Percentiles rank a stretch among this genome's conserved stretches.
phyloP scores from a whole-genome alignment of 495 filamentous ascomycete species.

The Aspergillus homomorphus region DNA sequence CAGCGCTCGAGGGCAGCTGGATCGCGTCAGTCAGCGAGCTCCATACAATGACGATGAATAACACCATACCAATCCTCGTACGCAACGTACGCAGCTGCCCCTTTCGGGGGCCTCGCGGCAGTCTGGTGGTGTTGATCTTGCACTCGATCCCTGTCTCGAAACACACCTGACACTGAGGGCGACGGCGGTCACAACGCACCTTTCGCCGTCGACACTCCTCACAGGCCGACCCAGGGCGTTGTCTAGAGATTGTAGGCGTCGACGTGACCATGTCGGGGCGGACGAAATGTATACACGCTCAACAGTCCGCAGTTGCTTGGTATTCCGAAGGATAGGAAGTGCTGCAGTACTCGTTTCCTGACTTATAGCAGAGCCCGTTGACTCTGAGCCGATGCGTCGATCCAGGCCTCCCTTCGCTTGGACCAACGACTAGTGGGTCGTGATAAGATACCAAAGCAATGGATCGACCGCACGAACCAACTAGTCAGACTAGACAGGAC shows the following conservation, averaged over 20 bases:
- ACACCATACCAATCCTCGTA: slow-evolving; percentile 42
- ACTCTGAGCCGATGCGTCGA: neutral
- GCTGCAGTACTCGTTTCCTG: neutral
- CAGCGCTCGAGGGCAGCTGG: slow-evolving; percentile 26
- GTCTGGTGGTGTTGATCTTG: slow-evolving; percentile 44
- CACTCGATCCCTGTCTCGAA: slow-evolving; percentile 47
- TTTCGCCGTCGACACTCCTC: slow-evolving; percentile 46
- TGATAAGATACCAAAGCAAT: slow-evolving; percentile 5
- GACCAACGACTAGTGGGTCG: neutral
- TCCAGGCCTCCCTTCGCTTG: neutral
- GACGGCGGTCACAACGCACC: slow-evolving; percentile 49
- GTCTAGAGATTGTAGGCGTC: slow-evolving; percentile 15
- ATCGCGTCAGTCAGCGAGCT: neutral
- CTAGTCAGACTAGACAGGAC: neutral
- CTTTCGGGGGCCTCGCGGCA: slow-evolving; percentile 50
- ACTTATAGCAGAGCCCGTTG: neutral
- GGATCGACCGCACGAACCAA: neutral
- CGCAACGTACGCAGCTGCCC: slow-evolving; percentile 50
- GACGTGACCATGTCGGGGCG: slow-evolving; percentile 12
- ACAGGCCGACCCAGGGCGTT: slow-evolving; percentile 30
- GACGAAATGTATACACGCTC: neutral
- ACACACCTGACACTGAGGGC: slow-evolving; percentile 50
- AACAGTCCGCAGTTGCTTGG: neutral
- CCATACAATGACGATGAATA: neutral
- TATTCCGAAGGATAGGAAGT: neutral